Percentiles rank a stretch among this genome's conserved stretches.
phyloP scores from a whole-genome alignment of 2,329 filamentous ascomycete genomes.

The Colletotrichum somersetense region DNA sequence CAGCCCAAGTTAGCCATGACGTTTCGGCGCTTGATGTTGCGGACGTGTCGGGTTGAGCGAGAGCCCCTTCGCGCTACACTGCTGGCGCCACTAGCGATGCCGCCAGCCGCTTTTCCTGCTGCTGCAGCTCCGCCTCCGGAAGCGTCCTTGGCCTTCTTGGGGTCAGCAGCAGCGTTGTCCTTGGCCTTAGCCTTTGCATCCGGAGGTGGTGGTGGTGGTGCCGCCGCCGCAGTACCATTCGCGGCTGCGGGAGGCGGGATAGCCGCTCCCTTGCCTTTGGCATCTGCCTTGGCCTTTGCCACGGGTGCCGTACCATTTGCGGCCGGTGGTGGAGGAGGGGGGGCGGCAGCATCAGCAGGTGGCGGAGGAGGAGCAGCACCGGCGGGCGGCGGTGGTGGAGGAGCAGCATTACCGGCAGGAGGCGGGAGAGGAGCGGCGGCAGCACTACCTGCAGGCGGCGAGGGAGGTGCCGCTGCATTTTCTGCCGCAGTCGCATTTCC shows the following conservation, averaged over 20 bases:
- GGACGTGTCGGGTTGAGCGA: neutral
- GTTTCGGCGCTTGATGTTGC: conserved; percentile 28
- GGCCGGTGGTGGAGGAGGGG: conserved; percentile 5
- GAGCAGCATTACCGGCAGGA: neutral
- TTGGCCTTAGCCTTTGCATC: neutral
- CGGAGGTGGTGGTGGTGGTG: neutral
- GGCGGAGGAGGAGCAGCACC: conserved; percentile 1
- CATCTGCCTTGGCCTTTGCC: conserved; percentile 8
- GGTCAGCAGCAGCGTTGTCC: conserved; percentile 14
- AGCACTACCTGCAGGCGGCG: conserved; percentile 3
- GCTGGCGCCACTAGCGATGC: neutral
- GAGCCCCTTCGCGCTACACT: neutral
- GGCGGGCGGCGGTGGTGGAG: conserved; percentile 1
- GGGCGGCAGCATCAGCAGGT: neutral
- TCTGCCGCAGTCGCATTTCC: neutral
- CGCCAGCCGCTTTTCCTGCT: conserved; percentile 11
- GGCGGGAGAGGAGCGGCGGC: neutral
- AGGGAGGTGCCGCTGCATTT: conserved; percentile 12
- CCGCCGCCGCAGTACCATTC: conserved; percentile 8
- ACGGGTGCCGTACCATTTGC: conserved; percentile 19
- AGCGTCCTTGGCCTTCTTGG: conserved; percentile 31
- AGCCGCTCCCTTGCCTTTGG: conserved; percentile 3
- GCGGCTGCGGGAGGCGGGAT: conserved; percentile 8
- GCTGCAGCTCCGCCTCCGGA: conserved; percentile 7
- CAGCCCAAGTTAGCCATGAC: conserved; percentile 25